A percentile compares a stretch with the other conserved stretches of the same genome.
Conservation (phyloP, 1,284 basidiomycete species). For the Cryptococcus sp. region DNA sequence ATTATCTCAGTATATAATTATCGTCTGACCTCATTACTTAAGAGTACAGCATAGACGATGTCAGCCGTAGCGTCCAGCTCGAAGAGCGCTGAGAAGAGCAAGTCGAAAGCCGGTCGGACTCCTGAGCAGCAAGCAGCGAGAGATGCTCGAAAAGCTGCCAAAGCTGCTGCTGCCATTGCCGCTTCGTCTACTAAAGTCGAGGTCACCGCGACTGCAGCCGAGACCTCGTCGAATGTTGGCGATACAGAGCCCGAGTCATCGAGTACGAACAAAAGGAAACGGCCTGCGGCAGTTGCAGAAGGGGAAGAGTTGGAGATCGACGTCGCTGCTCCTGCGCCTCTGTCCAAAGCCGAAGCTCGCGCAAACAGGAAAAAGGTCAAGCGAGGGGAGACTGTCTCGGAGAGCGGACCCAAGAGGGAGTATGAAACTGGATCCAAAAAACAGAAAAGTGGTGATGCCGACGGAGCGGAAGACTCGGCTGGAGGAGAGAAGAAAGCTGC, state of each 20-base stretch:
- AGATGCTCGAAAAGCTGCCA: slow-evolving; percentile 45
- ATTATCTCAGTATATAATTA: not conserved
- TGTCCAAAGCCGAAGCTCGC: slow-evolving; percentile 52
- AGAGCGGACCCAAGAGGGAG: slow-evolving; percentile 14
- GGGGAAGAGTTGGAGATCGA: slow-evolving; percentile 50
- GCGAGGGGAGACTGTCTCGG: slow-evolving; percentile 22
- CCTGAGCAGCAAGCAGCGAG: slow-evolving; percentile 45
- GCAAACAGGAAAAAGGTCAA: slow-evolving; percentile 48
- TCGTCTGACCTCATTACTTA: not conserved
- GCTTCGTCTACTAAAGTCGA: slow-evolving; percentile 1
- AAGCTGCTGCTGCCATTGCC: slow-evolving; percentile 7
- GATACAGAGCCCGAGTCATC: slow-evolving; percentile 12
- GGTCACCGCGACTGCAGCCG: slow-evolving; percentile 7
- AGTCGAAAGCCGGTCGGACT: slow-evolving; percentile 36
- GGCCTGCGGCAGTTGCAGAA: slow-evolving; percentile 23
- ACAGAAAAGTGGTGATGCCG: slow-evolving; percentile 44
- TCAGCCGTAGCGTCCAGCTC: slow-evolving; percentile 2
- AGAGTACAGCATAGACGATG: slow-evolving; percentile 8
- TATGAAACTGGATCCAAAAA: slow-evolving; percentile 23
- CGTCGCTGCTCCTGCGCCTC: slow-evolving; percentile 44
- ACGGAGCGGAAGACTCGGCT: slow-evolving; percentile 66
- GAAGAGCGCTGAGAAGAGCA: slow-evolving; percentile 6
- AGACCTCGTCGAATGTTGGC: slow-evolving; percentile 11
- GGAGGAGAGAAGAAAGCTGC: slow-evolving; percentile 54
- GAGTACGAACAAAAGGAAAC: slow-evolving; percentile 27